Conservation (phyloP, 352 stramenopile genomes). For the Globisporangium apiculatum region DNA sequence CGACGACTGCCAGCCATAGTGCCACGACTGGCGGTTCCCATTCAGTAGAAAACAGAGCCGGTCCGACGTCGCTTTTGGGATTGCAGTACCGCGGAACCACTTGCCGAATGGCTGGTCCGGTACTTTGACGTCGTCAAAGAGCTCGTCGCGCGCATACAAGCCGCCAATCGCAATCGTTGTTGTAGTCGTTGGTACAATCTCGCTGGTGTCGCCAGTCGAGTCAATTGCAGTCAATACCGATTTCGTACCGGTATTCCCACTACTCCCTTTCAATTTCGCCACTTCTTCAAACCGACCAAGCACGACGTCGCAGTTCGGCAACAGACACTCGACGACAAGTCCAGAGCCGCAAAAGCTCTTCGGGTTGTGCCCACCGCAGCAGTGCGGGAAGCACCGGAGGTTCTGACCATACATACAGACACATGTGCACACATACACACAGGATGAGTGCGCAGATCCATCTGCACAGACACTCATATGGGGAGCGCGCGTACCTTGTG, state of each 20-base stretch:
- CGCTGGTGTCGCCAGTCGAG: slow-evolving; percentile 18
- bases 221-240: background rate
- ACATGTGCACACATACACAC: background rate
- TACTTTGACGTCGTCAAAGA: slow-evolving; percentile 73
- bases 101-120: slow-evolving; percentile 67
- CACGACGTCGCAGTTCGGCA: slow-evolving; percentile 51
- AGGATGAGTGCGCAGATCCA: background rate
- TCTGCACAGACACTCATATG: no score
- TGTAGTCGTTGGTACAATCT: background rate
- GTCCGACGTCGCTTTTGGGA: slow-evolving; percentile 21
- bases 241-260: no score
- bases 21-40: slow-evolving; percentile 81
- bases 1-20: slow-evolving; percentile 83
- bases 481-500: slow-evolving; percentile 43
- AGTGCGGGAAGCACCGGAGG: slow-evolving; percentile 78
- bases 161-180: slow-evolving; percentile 24
- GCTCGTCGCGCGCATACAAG: slow-evolving; percentile 49
- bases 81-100: slow-evolving; percentile 54
- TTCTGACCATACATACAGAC: slow-evolving; percentile 26
- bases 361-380: slow-evolving; percentile 73
- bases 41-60: slow-evolving; percentile 66
- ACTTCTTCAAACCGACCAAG: slow-evolving; percentile 71
- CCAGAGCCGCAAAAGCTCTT: slow-evolving; percentile 83
- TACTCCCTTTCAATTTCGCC: slow-evolving; percentile 24
- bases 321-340: slow-evolving; percentile 60